A percentile compares a stretch with the other conserved stretches of the same genome.
These are phyloP conservation scores for Fusarium tuaranense DNA, from an alignment of 2,329 filamentous ascomycete genomes.

Conservation along the genomic window DNA sequence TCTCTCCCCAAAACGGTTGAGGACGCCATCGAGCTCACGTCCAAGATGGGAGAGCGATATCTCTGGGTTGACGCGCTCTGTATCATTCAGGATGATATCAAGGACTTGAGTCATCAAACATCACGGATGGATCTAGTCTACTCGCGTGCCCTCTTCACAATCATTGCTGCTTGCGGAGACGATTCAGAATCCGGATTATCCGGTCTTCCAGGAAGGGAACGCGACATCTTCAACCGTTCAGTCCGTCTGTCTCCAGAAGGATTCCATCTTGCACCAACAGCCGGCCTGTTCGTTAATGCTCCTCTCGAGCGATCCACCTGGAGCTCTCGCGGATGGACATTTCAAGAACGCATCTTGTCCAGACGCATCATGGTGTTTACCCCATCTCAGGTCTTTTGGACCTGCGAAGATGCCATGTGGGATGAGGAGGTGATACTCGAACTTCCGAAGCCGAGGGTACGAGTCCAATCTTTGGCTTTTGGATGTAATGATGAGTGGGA, in stretches of 20 bases:
- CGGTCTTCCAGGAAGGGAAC: not conserved
- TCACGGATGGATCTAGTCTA: slow-evolving; percentile 25
- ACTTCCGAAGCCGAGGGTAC: not conserved
- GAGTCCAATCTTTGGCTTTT: not conserved
- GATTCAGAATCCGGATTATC: slow-evolving; percentile 5
- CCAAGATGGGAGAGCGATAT: slow-evolving; percentile 3
- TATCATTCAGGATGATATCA: slow-evolving; percentile 25
- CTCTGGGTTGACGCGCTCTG: slow-evolving; percentile 35
- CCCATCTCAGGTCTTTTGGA: slow-evolving; percentile 21
- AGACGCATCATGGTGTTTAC: slow-evolving; percentile 21
- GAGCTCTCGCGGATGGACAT: slow-evolving; percentile 24
- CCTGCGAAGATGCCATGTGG: slow-evolving; percentile 14
- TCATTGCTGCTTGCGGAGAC: not conserved
- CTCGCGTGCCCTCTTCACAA: slow-evolving; percentile 8
- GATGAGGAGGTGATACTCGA: slow-evolving; percentile 27
- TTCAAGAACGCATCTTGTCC: slow-evolving; percentile 20
- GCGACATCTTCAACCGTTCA: not conserved
- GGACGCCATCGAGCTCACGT: slow-evolving; percentile 13
- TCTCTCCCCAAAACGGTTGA: slow-evolving; percentile 9
- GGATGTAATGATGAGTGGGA: slow-evolving; percentile 26
- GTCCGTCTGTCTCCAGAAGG: not conserved
- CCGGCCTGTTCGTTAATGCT: not conserved
- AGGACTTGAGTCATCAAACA: slow-evolving; percentile 1
- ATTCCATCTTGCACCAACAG: not conserved
- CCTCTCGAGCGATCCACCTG: not conserved